phyloP scores from a whole-genome alignment of 2,329 filamentous ascomycete species.

The Penicillium vulpinum region DNA sequence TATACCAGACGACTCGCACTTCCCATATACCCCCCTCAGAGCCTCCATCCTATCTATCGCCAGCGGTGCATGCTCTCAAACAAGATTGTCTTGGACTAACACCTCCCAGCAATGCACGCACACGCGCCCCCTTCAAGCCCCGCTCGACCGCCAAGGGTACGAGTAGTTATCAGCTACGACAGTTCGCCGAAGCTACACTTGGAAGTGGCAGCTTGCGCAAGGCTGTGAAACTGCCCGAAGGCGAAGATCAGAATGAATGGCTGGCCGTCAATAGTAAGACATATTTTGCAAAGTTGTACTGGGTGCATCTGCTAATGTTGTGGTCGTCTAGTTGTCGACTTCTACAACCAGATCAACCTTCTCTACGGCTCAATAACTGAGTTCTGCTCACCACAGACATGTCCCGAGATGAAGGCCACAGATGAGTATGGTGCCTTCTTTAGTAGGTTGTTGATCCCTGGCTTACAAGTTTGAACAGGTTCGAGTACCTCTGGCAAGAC shows the following conservation, averaged over 20 bases:
- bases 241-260: constrained; percentile 98
- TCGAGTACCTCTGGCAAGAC: constrained; percentile 99
- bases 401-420: constrained; percentile 99
- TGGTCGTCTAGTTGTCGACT: constrained; percentile 80
- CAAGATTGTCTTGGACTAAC: constrained; percentile 44
- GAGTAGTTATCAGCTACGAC: constrained; percentile 87
- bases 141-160: constrained; percentile 82
- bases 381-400: constrained; percentile 95
- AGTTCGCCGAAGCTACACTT: constrained; percentile 96
- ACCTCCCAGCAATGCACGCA: constrained; percentile 73
- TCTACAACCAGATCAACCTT: constrained; percentile 99
- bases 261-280: constrained; percentile 87
- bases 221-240: constrained; percentile 93
- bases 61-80: constrained; percentile 37
- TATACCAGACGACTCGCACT: constrained; percentile 35
- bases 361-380: constrained; percentile 98
- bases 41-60: constrained; percentile 40
- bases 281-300: not conserved
- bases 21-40: constrained; percentile 30
- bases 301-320: constrained; percentile 23
- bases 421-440: constrained; percentile 70
- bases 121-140: constrained; percentile 87
- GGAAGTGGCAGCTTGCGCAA: constrained; percentile 93
- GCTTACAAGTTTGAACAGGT: constrained; percentile 54
- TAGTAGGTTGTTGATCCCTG: not conserved